Conservation (phyloP, 768 basidiomycete species). For the Podaxis mareebaensis region DNA sequence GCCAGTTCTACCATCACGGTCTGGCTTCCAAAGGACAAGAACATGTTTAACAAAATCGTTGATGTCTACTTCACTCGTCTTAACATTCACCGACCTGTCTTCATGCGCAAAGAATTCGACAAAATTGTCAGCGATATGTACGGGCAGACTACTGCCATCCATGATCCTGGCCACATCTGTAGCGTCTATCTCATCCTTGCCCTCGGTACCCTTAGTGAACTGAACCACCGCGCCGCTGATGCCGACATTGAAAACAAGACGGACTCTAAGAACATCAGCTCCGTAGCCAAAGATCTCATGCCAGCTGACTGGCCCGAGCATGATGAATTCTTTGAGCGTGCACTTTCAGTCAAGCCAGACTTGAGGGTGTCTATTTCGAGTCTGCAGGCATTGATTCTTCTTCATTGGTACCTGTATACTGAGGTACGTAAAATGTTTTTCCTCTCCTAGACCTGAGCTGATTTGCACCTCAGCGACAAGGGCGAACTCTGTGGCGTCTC, state of each 20-base stretch:
- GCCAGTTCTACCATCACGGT: slow-evolving; percentile 43
- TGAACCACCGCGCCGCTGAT: slow-evolving; percentile 68
- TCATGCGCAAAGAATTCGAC: slow-evolving; percentile 67
- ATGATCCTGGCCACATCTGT: slow-evolving; percentile 80
- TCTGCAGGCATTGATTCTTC: slow-evolving; percentile 77
- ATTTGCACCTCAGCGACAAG: slow-evolving; percentile 63
- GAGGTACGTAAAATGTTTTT: slow-evolving; percentile 51
- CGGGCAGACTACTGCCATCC: slow-evolving; percentile 44
- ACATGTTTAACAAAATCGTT: slow-evolving; percentile 60
- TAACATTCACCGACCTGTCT: slow-evolving; percentile 80
- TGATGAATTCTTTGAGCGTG: slow-evolving; percentile 83
- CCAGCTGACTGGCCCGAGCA: slow-evolving; percentile 74
- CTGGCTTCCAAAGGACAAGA: slow-evolving; percentile 79
- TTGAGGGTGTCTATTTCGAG: slow-evolving; percentile 81
- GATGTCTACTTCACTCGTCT: slow-evolving; percentile 76
- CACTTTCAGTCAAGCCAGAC: slow-evolving; percentile 77
- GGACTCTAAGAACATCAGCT: slow-evolving; percentile 17
- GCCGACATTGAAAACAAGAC: slow-evolving; percentile 45
- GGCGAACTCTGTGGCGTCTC: slow-evolving; percentile 86
- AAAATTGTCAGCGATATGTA: slow-evolving; percentile 67
- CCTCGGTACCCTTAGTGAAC: slow-evolving; percentile 79
- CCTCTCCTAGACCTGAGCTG: not conserved
- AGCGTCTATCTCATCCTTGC: slow-evolving; percentile 77
- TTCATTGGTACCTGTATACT: slow-evolving; percentile 90
- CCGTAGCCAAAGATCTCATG: slow-evolving; percentile 57